Conservation (phyloP, 306 rosid species). For the Biancaea sappan region DNA sequence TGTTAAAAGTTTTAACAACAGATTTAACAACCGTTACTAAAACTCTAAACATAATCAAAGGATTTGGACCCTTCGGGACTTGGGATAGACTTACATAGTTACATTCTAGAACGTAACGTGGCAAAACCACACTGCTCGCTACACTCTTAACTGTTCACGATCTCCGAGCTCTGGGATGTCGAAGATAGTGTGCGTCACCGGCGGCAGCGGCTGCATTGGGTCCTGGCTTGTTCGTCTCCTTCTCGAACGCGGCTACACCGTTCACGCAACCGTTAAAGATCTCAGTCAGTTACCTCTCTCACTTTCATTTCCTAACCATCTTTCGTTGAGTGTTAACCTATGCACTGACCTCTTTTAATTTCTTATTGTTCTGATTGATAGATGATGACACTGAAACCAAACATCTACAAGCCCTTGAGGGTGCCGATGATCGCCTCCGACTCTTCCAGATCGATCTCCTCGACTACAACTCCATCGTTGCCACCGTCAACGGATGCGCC, state of each 20-base stretch:
- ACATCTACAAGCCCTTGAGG: slow-evolving; percentile 68
- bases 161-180: slow-evolving; percentile 25
- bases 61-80: no score
- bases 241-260: slow-evolving; percentile 78
- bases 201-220: slow-evolving; percentile 87
- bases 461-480: slow-evolving; percentile 48
- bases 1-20: no score
- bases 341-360: not conserved
- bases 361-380: slow-evolving; percentile 1
- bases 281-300: slow-evolving; percentile 61
- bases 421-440: slow-evolving; percentile 59
- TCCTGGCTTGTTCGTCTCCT: slow-evolving; percentile 85
- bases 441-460: slow-evolving; percentile 91
- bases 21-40: no score
- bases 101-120: no score
- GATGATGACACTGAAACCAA: slow-evolving; percentile 74
- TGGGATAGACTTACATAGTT: no score
- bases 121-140: not conserved
- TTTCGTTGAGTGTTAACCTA: not conserved
- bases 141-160: no score
- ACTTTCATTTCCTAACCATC: not conserved
- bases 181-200: slow-evolving; percentile 81
- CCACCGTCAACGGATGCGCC: slow-evolving; percentile 66
- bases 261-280: slow-evolving; percentile 79
- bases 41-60: no score